Base-by-base conservation (phyloP, 805 yeast species). In the Myxozyma sirexii region DNA sequence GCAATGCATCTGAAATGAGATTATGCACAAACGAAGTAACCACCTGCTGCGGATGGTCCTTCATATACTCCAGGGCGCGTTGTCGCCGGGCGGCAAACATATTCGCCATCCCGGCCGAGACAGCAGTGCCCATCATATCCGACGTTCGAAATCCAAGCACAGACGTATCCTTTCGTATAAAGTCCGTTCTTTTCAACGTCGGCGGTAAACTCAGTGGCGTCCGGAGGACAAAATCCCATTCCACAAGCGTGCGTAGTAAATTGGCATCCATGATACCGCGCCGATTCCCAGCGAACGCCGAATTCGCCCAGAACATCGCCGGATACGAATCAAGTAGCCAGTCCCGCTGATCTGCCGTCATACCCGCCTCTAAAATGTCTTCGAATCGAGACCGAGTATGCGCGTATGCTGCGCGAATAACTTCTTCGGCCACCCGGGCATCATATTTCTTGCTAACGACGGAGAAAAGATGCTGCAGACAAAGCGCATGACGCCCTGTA, bases 251-350 rank as follows among this genome's bases (percentile, higher is more conserved):
- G 31, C 56, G 57, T 5, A 43, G 38, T 24, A 55, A 15, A 29
- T 50, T 27, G 2, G 60, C 60, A 26, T 43, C 57, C 35, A 48
- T 35, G 48, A 59, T 27, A 23, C 63, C 63, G 17, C 37, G 49
- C 24, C 63, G 47, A 27, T 21, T 23, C 5, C 63, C 63, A 23
- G 43, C 31, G 17, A 59, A 59, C 37, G 4, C n/a, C 15, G 44
- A 51, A 24, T 59, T 56, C 4, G 63, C 60, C 63, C 63, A 59
- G 7, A 33, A 17, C 15, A 39, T 5, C 8, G 63, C 56, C 39
- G 60, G 60, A 26, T 45, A 56, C n/a, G 39, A 8, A 8, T 38
- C 24, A 19, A 52, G 45, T 2, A 59, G 27, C 54, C 42, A 52
- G 12, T 50, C 63, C 1, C 50, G 57, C 42, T 55, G 51, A 23